A percentile compares a stretch with the other conserved stretches of the same genome.
These are phyloP conservation scores for Penicillium parvum DNA, from an alignment of 495 filamentous ascomycete species.

Conservation along the genomic window DNA sequence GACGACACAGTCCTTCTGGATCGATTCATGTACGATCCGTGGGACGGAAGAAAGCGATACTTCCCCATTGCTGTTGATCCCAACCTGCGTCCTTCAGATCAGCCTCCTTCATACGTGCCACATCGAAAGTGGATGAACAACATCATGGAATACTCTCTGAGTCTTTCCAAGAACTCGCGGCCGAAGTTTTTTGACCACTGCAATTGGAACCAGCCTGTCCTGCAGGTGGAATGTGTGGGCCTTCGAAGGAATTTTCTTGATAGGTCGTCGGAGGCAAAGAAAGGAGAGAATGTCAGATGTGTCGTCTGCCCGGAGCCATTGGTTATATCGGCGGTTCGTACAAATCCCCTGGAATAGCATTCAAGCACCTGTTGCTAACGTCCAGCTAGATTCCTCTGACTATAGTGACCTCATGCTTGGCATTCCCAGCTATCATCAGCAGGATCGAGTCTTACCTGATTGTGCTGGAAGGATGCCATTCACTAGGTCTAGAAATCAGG, in stretches of 20 bases:
- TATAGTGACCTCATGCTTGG: conserved; percentile 61
- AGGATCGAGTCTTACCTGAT: conserved; percentile 80
- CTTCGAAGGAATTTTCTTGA: conserved; percentile 82
- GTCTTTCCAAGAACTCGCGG: conserved; percentile 53
- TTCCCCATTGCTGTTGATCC: conserved; percentile 35
- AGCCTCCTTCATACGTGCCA: conserved; percentile 47
- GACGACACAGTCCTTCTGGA: conserved; percentile 54
- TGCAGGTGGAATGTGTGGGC: conserved; percentile 65
- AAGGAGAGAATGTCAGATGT: conserved; percentile 28
- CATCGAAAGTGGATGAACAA: conserved; percentile 49
- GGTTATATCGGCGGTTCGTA: conserved; percentile 68
- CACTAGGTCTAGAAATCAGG: conserved; percentile 55
- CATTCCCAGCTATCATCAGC: conserved; percentile 78
- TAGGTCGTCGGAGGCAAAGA: conserved; percentile 49
- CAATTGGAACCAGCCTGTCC: conserved; percentile 67
- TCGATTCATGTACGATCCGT: conserved; percentile 69
- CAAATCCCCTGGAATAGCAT: neutral
- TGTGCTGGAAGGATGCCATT: conserved; percentile 64
- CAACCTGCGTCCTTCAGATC: conserved; percentile 46
- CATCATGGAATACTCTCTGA: conserved; percentile 63
- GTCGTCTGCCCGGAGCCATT: conserved; percentile 60
- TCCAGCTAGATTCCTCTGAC: conserved; percentile 55
- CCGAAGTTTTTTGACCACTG: conserved; percentile 38
- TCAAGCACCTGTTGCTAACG: neutral
- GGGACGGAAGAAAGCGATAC: conserved; percentile 59